These are phyloP conservation scores for Haberlea rhodopensis DNA, from an alignment of 257 asterid genomes.

Conservation along the genomic window DNA sequence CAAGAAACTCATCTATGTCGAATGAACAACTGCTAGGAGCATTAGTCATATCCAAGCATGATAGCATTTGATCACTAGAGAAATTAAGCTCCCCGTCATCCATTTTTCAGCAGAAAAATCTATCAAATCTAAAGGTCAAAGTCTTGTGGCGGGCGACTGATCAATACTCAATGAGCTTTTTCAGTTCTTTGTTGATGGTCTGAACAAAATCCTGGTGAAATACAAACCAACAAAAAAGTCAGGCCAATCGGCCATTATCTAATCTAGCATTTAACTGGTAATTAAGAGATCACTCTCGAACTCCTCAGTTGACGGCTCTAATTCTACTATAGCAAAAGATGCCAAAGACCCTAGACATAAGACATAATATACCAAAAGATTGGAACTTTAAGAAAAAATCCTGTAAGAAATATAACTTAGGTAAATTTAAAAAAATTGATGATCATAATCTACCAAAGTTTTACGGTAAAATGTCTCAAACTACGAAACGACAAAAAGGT, in stretches of 20 bases:
- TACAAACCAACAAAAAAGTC: neutral
- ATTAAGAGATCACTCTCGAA: neutral
- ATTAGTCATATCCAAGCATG: conserved; percentile 38
- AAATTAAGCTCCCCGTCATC: conserved; percentile 53
- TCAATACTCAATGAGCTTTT: neutral
- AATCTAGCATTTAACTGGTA: neutral
- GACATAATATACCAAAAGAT: neutral
- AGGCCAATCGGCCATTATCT: neutral
- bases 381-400: neutral
- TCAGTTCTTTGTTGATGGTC: neutral
- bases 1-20: conserved; percentile 55
- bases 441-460: too few species aligned
- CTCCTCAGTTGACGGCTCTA: neutral
- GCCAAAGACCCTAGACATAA: neutral
- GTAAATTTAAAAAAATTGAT: too few species aligned
- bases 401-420: neutral
- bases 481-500: neutral
- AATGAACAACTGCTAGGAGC: conserved; percentile 52
- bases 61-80: conserved; percentile 41
- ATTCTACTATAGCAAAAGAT: neutral
- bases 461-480: neutral
- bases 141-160: neutral
- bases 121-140: conserved; percentile 11
- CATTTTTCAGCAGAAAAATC: conserved; percentile 33
- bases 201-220: neutral